These are phyloP conservation scores for Penicillium sp. DNA, from an alignment of 2,329 filamentous ascomycete genomes.

Conservation along the genomic window DNA sequence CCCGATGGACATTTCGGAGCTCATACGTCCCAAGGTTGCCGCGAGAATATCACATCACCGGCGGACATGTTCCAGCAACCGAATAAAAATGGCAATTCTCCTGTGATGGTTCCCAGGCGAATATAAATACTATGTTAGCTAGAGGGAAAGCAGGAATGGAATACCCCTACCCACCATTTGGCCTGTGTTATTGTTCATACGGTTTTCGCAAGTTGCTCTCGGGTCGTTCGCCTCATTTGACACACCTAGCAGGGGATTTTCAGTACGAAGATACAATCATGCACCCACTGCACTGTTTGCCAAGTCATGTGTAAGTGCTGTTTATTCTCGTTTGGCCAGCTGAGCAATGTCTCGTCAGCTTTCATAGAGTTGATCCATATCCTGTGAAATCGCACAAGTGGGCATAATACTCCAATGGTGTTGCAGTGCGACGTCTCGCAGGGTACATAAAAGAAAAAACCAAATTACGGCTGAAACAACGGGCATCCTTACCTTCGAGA, in stretches of 20 bases:
- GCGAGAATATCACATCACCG: not conserved
- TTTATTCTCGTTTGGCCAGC: not conserved
- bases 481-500: no score
- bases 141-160: not conserved
- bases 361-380: not conserved
- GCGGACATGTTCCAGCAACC: not conserved
- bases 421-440: not conserved
- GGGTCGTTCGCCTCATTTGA: not conserved
- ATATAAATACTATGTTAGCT: not conserved
- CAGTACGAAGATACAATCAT: not conserved
- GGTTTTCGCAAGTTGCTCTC: not conserved
- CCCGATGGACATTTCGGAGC: not conserved
- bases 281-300: not conserved
- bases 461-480: not conserved
- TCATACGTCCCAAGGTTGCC: not conserved
- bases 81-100: not conserved
- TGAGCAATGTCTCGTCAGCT: not conserved
- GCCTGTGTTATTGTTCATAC: slow-evolving; percentile 2
- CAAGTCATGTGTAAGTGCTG: not conserved
- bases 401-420: not conserved
- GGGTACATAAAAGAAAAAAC: not conserved
- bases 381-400: not conserved
- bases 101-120: not conserved
- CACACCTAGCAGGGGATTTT: not conserved
- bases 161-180: not conserved